Conservation (phyloP, 169 alveolate genomes). For the Plasmodium falciparum region DNA sequence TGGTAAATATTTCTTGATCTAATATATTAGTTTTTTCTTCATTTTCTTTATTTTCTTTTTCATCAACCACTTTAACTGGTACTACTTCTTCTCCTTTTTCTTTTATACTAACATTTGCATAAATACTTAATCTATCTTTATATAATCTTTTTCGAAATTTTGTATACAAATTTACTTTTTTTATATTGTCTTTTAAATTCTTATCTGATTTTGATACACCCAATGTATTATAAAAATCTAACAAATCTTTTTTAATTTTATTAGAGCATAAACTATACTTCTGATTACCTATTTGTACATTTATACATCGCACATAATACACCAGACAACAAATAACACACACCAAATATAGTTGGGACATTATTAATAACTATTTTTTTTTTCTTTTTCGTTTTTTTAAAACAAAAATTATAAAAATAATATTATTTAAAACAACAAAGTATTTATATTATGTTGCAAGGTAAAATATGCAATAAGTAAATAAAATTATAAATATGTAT, state of each 20-base stretch:
- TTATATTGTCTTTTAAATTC: slow-evolving; percentile 64
- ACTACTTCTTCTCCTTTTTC: slow-evolving; percentile 59
- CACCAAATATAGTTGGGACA: slow-evolving; percentile 40
- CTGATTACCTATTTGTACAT: slow-evolving; percentile 75
- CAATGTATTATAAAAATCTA: slow-evolving; percentile 60
- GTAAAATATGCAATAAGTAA: no score
- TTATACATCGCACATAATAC: slow-evolving; percentile 65
- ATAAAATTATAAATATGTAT: no score
- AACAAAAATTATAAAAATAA: no score
- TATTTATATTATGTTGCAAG: no score
- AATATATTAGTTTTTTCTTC: neutral
- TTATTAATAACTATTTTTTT: slow-evolving; percentile 15
- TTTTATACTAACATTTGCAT: slow-evolving; percentile 68
- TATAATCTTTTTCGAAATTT: slow-evolving; percentile 62
- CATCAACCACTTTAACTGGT: slow-evolving; percentile 62
- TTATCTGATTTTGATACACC: slow-evolving; percentile 62
- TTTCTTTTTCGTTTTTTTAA: no score
- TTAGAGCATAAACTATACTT: slow-evolving; percentile 49
- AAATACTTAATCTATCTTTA: slow-evolving; percentile 64
- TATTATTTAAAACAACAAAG: no score
- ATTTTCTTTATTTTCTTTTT: slow-evolving; percentile 37
- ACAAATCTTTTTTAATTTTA: slow-evolving; percentile 56
- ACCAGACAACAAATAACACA: slow-evolving; percentile 54
- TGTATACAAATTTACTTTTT: slow-evolving; percentile 68
- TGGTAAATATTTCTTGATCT: slow-evolving; percentile 47